Percentiles rank a stretch among this genome's conserved stretches.
Evolutionary conservation across 116 monocot genomes (phyloP).

Genomic region (Cymodocea nodosa): DNA sequence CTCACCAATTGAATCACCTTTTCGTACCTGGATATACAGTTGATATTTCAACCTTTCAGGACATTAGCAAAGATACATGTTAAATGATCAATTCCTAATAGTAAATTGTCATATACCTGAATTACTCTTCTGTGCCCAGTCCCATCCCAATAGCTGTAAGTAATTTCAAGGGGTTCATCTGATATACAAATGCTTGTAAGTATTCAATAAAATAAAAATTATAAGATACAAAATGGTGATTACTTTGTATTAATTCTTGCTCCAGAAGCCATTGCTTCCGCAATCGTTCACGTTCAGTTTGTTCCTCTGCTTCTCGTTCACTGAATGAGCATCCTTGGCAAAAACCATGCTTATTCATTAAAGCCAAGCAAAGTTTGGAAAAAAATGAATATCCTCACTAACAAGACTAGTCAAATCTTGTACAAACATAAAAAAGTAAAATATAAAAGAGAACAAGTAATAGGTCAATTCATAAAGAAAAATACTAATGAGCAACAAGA

Average conservation of each 20-base stretch:
- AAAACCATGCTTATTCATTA: constrained; percentile 27
- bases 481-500: background rate
- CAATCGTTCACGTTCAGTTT: constrained; percentile 84
- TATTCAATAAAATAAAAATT: background rate
- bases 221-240: background rate
- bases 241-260: constrained; percentile 88
- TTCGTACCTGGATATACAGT: constrained; percentile 38
- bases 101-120: constrained; percentile 30
- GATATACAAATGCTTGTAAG: constrained; percentile 10
- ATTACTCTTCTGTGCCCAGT: constrained; percentile 86
- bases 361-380: constrained; percentile 7
- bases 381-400: background rate
- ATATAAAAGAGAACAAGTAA: background rate
- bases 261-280: constrained; percentile 78
- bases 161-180: constrained; percentile 97
- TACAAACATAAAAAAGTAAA: background rate
- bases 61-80: background rate
- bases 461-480: background rate
- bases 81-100: background rate
- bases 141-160: constrained; percentile 99
- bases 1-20: constrained; percentile 92
- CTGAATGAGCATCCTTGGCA: constrained; percentile 63
- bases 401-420: background rate
- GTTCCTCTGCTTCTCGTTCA: constrained; percentile 98
- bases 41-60: no score